phyloP scores from a whole-genome alignment of 257 asterid genomes.

The Penstemon davidsonii region DNA sequence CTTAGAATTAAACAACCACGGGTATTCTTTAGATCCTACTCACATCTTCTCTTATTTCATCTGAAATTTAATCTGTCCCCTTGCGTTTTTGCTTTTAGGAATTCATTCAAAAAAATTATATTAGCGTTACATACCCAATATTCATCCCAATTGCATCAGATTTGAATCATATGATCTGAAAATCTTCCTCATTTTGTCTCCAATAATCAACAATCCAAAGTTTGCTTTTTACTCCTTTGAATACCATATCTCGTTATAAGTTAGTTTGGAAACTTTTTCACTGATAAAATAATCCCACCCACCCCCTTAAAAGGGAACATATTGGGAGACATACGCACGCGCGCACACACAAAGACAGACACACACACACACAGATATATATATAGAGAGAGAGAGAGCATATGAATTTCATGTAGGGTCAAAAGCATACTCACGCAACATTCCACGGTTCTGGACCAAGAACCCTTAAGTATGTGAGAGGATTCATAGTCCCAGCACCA shows the following conservation, averaged over 20 bases:
- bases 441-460: constrained; percentile 99
- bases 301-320: too few relatives aligned
- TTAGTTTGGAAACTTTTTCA: background rate
- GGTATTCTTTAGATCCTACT: background rate
- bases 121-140: too few relatives aligned
- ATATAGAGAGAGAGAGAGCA: background rate
- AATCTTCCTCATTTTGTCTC: background rate
- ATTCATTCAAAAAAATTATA: background rate
- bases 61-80: background rate
- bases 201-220: background rate
- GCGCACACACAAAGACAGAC: too few relatives aligned
- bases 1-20: too few relatives aligned
- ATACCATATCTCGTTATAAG: background rate
- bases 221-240: background rate
- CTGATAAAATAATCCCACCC: too few relatives aligned
- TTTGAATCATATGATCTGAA: background rate
- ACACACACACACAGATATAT: too few relatives aligned
- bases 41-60: constrained; percentile 6
- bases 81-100: background rate
- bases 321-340: too few relatives aligned
- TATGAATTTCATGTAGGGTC: constrained; percentile 14
- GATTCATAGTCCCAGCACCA: constrained; percentile 99
- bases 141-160: background rate
- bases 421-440: constrained; percentile 78
- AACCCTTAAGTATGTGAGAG: constrained; percentile 88